phyloP scores from a whole-genome alignment of 805 yeast genomes.

The Starmerella davenportii region DNA sequence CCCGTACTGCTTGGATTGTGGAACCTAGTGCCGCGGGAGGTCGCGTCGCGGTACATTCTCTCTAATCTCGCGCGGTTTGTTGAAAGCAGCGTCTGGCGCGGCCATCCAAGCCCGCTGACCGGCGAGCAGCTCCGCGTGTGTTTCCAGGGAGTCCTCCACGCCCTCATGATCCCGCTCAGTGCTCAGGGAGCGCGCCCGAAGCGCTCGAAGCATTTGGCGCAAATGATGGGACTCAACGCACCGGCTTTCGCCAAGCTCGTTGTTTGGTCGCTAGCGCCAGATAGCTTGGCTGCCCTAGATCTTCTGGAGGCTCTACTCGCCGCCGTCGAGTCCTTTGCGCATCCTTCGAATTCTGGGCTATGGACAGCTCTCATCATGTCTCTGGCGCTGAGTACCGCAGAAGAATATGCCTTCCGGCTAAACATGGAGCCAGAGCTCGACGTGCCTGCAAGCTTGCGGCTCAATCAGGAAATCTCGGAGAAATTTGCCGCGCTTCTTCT shows the following conservation, averaged over 20 bases:
- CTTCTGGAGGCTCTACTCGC: constrained; percentile 38
- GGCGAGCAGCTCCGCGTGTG: constrained; percentile 42
- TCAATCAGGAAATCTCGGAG: constrained; percentile 21
- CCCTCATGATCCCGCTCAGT: constrained; percentile 29
- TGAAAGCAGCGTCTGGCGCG: not conserved
- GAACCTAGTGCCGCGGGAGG: constrained; percentile 2
- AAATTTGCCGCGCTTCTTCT: constrained; percentile 36
- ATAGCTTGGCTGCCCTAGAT: constrained; percentile 21
- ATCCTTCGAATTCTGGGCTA: constrained; percentile 84
- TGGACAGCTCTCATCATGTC: constrained; percentile 63
- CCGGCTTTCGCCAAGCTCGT: constrained; percentile 29
- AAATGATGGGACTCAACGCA: constrained; percentile 2
- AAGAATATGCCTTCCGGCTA: constrained; percentile 20
- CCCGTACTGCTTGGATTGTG: constrained; percentile 4
- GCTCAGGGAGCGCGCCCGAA: not conserved
- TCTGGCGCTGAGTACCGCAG: constrained; percentile 40
- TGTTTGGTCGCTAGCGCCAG: constrained; percentile 41
- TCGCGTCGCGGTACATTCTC: constrained; percentile 5
- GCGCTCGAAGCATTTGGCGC: not conserved
- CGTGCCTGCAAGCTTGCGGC: constrained; percentile 16
- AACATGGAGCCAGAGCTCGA: constrained; percentile 19
- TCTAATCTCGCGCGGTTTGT: constrained; percentile 8
- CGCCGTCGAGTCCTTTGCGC: constrained; percentile 63
- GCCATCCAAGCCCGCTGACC: constrained; percentile 24
- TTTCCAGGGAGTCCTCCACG: constrained; percentile 30